These are phyloP conservation scores for Azolla pinnata DNA, from an alignment of 75 land plant species.

Conservation along the genomic window DNA sequence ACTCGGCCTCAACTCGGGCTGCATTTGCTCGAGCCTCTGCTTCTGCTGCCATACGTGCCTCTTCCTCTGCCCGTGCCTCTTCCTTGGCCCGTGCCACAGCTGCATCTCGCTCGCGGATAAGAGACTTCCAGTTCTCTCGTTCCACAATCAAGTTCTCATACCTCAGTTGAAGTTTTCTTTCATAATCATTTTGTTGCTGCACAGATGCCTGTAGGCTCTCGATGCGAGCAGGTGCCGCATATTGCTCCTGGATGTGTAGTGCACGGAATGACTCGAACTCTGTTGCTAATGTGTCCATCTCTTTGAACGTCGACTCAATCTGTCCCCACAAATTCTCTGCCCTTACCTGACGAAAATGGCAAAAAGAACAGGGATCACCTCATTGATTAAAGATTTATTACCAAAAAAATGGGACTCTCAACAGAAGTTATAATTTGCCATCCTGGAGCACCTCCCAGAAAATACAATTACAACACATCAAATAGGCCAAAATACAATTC, in stretches of 20 bases:
- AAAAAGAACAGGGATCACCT: background rate
- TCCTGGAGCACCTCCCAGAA: background rate
- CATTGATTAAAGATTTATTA: background rate
- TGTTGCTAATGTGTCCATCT: slow-evolving; percentile 68
- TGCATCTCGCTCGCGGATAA: slow-evolving; percentile 37
- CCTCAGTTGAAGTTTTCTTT: slow-evolving; percentile 45
- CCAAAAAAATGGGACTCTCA: background rate
- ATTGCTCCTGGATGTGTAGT: slow-evolving; percentile 68
- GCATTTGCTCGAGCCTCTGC: background rate
- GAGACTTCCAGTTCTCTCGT: slow-evolving; percentile 38
- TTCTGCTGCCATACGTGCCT: background rate
- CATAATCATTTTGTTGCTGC: slow-evolving; percentile 77
- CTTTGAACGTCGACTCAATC: slow-evolving; percentile 66
- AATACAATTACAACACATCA: background rate
- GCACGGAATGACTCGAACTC: slow-evolving; percentile 79
- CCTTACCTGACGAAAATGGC: slow-evolving; percentile 70
- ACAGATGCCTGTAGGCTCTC: slow-evolving; percentile 56
- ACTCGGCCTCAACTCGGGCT: background rate
- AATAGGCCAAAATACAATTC: background rate
- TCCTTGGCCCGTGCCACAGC: slow-evolving; percentile 11
- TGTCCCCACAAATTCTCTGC: slow-evolving; percentile 60
- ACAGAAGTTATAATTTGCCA: background rate
- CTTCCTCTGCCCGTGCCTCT: background rate
- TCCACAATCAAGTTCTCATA: slow-evolving; percentile 64
- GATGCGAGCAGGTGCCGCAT: slow-evolving; percentile 69